Evolutionary conservation across 768 basidiomycete genomes (phyloP).

Genomic region (Coprinopsis strossmayeri): DNA sequence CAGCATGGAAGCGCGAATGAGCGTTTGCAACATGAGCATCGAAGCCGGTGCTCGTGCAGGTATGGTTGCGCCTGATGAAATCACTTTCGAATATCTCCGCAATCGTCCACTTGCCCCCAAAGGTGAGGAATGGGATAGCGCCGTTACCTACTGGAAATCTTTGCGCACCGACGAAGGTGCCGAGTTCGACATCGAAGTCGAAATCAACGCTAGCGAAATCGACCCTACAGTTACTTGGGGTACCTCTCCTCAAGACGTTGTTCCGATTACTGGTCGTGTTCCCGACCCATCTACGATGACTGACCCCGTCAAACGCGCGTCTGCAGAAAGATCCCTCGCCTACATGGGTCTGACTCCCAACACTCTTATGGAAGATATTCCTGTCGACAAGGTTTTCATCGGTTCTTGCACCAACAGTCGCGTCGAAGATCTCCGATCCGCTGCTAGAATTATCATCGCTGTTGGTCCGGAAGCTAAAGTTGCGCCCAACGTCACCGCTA

Average conservation of each 20-base stretch:
- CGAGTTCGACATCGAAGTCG: constrained; percentile 77
- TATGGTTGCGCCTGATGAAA: constrained; percentile 87
- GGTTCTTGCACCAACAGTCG: constrained; percentile 94
- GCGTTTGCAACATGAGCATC: constrained; percentile 93
- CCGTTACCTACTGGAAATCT: constrained; percentile 81
- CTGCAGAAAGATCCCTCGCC: constrained; percentile 66
- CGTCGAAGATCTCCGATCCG: constrained; percentile 87
- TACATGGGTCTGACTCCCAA: constrained; percentile 87
- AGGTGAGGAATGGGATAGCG: constrained; percentile 79
- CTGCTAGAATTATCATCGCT: constrained; percentile 70
- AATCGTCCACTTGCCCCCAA: constrained; percentile 78
- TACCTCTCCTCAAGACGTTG: constrained; percentile 85
- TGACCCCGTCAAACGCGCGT: constrained; percentile 58
- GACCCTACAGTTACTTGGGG: constrained; percentile 92
- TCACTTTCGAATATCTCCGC: constrained; percentile 79
- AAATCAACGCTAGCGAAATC: constrained; percentile 78
- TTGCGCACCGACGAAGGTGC: constrained; percentile 77
- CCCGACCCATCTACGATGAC: constrained; percentile 67
- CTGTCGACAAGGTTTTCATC: constrained; percentile 86
- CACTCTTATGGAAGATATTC: constrained; percentile 72
- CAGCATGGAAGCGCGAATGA: constrained; percentile 90
- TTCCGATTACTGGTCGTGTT: constrained; percentile 73
- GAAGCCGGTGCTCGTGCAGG: constrained; percentile 91
- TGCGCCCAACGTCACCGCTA: constrained; percentile 68
- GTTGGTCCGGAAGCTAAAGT: constrained; percentile 72